Evolutionary conservation across 441 rosid species (phyloP).

Genomic region (Manihot esculenta): DNA sequence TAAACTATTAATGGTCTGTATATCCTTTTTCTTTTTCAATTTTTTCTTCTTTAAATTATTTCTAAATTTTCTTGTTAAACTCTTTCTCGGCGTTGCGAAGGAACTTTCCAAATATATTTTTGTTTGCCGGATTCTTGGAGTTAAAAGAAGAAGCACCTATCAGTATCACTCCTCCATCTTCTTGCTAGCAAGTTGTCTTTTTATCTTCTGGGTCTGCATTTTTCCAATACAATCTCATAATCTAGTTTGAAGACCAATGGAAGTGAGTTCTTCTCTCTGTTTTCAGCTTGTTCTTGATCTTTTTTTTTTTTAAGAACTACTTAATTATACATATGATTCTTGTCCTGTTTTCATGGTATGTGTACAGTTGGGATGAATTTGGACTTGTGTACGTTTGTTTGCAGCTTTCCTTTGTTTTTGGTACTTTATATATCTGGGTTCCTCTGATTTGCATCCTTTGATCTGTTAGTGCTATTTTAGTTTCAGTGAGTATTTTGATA

Average conservation of each 20-base stretch:
- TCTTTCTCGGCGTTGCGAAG: not conserved
- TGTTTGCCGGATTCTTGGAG: not conserved
- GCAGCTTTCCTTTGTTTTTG: not conserved
- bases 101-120: constrained; percentile 1
- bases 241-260: constrained; percentile 9
- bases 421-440: not conserved
- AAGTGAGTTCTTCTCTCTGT: constrained; percentile 2
- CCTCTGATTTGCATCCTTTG: not conserved
- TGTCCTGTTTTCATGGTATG: not conserved
- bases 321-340: not conserved
- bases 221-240: not conserved
- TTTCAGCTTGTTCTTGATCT: not conserved
- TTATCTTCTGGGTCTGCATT: not conserved
- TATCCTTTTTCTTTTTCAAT: not conserved
- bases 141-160: not conserved
- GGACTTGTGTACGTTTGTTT: no score
- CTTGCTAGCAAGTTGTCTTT: not conserved
- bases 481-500: not conserved
- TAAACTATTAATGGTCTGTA: not conserved
- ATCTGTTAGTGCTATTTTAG: not conserved
- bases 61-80: not conserved
- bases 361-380: not conserved
- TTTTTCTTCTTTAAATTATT: not conserved
- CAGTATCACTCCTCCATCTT: not conserved
- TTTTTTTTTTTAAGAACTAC: not conserved